Conservation (phyloP, 108 stramenopile genomes). For the Skeletonema menzelii region DNA sequence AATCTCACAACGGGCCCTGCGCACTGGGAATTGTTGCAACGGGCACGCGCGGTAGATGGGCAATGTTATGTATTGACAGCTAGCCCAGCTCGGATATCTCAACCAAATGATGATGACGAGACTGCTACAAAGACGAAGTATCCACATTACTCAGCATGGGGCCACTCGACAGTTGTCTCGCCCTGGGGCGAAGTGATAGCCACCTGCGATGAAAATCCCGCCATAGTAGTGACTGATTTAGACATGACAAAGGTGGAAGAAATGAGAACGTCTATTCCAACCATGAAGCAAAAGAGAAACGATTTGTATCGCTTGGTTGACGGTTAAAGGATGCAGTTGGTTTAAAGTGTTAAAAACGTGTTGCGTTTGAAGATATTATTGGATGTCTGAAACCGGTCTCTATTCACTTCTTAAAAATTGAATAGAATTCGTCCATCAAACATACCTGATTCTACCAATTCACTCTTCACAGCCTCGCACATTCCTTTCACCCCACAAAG, state of each 20-base stretch:
- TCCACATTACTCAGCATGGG: constrained; percentile 98
- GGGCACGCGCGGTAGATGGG: constrained; percentile 96
- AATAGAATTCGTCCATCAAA: constrained; percentile 89
- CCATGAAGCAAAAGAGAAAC: constrained; percentile 62
- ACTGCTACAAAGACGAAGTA: constrained; percentile 43
- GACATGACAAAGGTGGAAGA: constrained; percentile 80
- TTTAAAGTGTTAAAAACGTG: background rate
- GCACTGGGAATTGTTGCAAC: constrained; percentile 98
- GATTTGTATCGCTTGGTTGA: constrained; percentile 76
- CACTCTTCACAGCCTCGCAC: constrained; percentile 84
- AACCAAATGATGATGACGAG: constrained; percentile 33
- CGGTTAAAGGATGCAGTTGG: background rate
- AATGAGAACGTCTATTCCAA: constrained; percentile 84
- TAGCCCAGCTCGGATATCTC: constrained; percentile 91
- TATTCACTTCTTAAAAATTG: constrained; percentile 84
- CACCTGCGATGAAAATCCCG: constrained; percentile 86
- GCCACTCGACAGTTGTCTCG: constrained; percentile 93
- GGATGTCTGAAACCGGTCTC: no score
- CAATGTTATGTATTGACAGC: constrained; percentile 96
- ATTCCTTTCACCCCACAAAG: constrained; percentile 89
- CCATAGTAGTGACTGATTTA: constrained; percentile 90
- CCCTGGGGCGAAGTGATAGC: constrained; percentile 98
- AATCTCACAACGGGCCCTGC: constrained; percentile 98
- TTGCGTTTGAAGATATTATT: no score
- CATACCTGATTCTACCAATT: constrained; percentile 79